Evolutionary conservation across 495 filamentous ascomycete species (phyloP).

Genomic region (Geopyxis carbonaria): DNA sequence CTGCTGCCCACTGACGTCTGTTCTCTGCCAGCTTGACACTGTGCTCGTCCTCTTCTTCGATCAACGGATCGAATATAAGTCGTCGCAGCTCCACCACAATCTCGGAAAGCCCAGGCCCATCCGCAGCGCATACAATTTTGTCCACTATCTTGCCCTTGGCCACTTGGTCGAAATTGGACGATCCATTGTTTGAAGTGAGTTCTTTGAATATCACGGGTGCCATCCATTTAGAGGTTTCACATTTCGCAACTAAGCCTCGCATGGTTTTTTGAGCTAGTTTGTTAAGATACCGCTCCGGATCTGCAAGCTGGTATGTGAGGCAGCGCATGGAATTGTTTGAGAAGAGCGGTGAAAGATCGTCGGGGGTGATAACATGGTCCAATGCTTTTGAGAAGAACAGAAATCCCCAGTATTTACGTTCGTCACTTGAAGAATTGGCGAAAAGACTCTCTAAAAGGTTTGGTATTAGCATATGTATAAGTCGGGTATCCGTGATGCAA

Average conservation of each 20-base stretch:
- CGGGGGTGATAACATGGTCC: slow-evolving; percentile 7
- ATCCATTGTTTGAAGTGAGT: slow-evolving; percentile 50
- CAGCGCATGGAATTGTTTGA: slow-evolving; percentile 67
- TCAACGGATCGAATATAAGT: slow-evolving; percentile 28
- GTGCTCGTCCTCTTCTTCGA: slow-evolving; percentile 27
- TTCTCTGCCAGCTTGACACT: slow-evolving; percentile 26
- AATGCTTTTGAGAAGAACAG: slow-evolving; percentile 63
- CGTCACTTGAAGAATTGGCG: slow-evolving; percentile 57
- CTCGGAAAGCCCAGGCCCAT: slow-evolving; percentile 28
- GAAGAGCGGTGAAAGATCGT: slow-evolving; percentile 40
- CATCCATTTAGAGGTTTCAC: slow-evolving; percentile 43
- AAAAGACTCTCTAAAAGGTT: slow-evolving; percentile 53
- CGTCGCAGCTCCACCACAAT: slow-evolving; percentile 34
- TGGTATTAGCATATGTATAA: slow-evolving; percentile 10
- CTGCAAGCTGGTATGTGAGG: slow-evolving; percentile 68
- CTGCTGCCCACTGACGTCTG: slow-evolving; percentile 28
- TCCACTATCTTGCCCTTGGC: slow-evolving; percentile 84
- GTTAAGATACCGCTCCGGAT: slow-evolving; percentile 73
- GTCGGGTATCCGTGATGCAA: slow-evolving; percentile 2
- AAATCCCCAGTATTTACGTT: slow-evolving; percentile 83
- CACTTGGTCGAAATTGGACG: slow-evolving; percentile 64
- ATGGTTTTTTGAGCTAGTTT: slow-evolving; percentile 55
- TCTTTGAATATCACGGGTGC: slow-evolving; percentile 42
- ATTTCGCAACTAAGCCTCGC: slow-evolving; percentile 48
- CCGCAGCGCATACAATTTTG: slow-evolving; percentile 47